These are phyloP conservation scores for Actinomucor elegans DNA, from an alignment of 371 early-diverging fungal species.

Conservation along the genomic window DNA sequence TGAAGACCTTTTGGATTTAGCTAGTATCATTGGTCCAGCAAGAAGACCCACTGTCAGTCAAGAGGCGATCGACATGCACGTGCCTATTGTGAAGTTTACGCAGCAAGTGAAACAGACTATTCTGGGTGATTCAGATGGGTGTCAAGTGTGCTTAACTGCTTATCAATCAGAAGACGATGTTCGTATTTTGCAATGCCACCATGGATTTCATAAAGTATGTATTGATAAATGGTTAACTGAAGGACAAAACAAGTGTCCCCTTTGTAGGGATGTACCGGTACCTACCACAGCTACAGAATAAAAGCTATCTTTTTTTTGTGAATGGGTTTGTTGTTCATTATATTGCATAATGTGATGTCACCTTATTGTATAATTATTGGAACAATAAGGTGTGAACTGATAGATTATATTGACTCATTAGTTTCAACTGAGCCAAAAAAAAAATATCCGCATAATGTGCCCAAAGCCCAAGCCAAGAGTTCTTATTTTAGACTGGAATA, in stretches of 20 bases:
- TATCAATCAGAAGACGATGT: conserved; percentile 64
- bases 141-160: conserved; percentile 60
- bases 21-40: conserved; percentile 55
- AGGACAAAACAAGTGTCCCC: conserved; percentile 28
- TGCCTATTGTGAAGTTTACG: conserved; percentile 29
- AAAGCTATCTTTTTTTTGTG: too few relatives aligned
- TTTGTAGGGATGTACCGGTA: conserved; percentile 23
- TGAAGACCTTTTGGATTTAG: conserved; percentile 49
- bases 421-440: too few relatives aligned
- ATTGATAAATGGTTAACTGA: conserved; percentile 73
- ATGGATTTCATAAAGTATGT: conserved; percentile 79
- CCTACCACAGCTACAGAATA: background rate
- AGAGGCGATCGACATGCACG: conserved; percentile 38
- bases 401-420: too few relatives aligned
- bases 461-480: too few relatives aligned
- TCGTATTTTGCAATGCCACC: conserved; percentile 64
- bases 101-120: conserved; percentile 26
- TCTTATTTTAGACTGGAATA: too few relatives aligned
- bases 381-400: too few relatives aligned
- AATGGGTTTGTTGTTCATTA: too few relatives aligned
- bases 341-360: too few relatives aligned
- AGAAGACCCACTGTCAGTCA: conserved; percentile 41
- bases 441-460: too few relatives aligned
- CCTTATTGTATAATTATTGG: too few relatives aligned
- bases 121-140: conserved; percentile 21